Conservation (phyloP, 225 moss, liverwort and hornwort species). For the Pseudoscleropodium purum region DNA sequence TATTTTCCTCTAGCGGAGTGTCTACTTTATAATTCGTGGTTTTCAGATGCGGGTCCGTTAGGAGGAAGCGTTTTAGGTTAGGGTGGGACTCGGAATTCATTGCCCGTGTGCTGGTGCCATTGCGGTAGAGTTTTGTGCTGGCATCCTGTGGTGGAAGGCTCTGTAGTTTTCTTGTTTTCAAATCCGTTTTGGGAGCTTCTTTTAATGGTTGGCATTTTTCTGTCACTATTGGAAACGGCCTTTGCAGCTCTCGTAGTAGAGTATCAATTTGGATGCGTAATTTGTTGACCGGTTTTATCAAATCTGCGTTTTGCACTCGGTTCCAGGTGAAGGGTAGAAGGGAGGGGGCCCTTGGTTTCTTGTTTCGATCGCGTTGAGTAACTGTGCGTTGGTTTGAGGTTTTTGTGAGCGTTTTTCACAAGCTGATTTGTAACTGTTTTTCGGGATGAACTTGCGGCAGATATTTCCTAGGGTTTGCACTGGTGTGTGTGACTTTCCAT, state of each 20-base stretch:
- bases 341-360: neutral
- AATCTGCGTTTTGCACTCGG: neutral
- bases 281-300: neutral
- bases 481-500: neutral
- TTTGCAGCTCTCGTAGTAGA: neutral
- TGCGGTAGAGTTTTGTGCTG: neutral
- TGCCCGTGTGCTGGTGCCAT: neutral
- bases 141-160: neutral
- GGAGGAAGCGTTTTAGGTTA: neutral
- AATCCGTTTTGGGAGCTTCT: neutral
- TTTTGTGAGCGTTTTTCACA: neutral
- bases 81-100: neutral
- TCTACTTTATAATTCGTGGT: neutral
- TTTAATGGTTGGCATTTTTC: neutral
- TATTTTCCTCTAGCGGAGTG: neutral
- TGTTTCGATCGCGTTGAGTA: neutral
- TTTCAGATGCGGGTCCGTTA: neutral
- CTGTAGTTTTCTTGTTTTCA: neutral
- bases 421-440: constrained; percentile 9
- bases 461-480: neutral
- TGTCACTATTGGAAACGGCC: neutral
- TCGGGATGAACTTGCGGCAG: neutral
- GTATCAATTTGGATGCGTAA: neutral
- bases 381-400: neutral
- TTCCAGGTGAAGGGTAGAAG: neutral